Evolutionary conservation across 2,329 filamentous ascomycete genomes (phyloP), one percentile per base, ranked within the genome.

Genomic region (Colletotrichum salicis): DNA sequence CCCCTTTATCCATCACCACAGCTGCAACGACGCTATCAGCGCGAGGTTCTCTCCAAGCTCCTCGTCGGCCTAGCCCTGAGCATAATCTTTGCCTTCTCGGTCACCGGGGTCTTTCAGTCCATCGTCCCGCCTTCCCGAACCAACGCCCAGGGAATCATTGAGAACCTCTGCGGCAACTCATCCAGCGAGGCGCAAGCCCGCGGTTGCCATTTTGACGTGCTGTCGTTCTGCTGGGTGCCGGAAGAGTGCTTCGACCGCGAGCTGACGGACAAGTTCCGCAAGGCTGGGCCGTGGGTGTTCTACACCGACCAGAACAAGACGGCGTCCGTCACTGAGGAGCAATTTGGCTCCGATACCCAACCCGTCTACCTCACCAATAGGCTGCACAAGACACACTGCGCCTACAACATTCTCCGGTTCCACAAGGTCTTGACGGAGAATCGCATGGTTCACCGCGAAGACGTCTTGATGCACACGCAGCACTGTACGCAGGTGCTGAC

Each of bases 391-490:
- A 24, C 55, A 11, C 27, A 29, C 27, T 29, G 27, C 27, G 27
- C 27, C 27, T 29, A 29, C 27, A 29, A 29, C 27, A 29, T 59
- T 3, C 57, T 59, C 2, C 6, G 57, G 33, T 59, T 59, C n/a
- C 57, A 59, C 57, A 59, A 59, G 57, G 57, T 33, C 10, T 22
- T 59, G 57, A 59, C 57, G 15, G 57, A 59, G n/a, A 24, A 15
- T 22, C 57, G 57, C 4, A 59, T 59, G 57, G 57, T 59, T 6
- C 57, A 59, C 57, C 29, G 29, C 8, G 57, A 59, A 41, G 57
- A 59, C 31, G 57, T 59, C 33, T 59, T 59, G 33, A 59, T 33
- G 57, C 57, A 59, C 57, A 59, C 57, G n/a, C 10, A 41, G 57
- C 57, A 59, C 8, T 59, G 57, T 24, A 59, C 57, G 19, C 31